These are phyloP conservation scores for Naganishia antarctica DNA, from an alignment of 768 basidiomycete genomes.

Conservation along the genomic window DNA sequence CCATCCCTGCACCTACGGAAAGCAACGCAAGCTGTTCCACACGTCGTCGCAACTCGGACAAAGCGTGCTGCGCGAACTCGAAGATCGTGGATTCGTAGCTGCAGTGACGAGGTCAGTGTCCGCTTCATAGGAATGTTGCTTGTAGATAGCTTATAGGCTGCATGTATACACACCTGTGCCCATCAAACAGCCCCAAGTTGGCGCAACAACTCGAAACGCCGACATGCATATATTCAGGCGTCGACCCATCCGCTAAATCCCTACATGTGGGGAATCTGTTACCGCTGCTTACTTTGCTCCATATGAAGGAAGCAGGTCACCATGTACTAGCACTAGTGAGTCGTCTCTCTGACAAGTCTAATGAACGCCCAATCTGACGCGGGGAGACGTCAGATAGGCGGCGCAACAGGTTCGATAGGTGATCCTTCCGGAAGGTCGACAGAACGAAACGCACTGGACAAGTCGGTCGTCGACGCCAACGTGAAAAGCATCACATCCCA, in stretches of 20 bases:
- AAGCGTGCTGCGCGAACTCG: conserved; percentile 38
- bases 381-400: conserved; percentile 66
- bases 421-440: conserved; percentile 86
- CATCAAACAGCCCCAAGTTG: conserved; percentile 7
- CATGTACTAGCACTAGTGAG: conserved; percentile 74
- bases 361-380: background rate
- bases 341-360: conserved; percentile 14
- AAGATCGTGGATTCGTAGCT: conserved; percentile 43
- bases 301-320: conserved; percentile 84
- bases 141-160: background rate
- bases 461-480: conserved; percentile 62
- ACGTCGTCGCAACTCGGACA: background rate
- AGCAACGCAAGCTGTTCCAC: background rate
- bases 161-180: background rate
- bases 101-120: conserved; percentile 45
- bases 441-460: conserved; percentile 68
- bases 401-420: conserved; percentile 91
- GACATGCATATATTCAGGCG: conserved; percentile 69
- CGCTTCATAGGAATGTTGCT: background rate
- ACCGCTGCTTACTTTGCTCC: conserved; percentile 77
- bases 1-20: background rate
- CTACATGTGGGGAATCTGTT: conserved; percentile 92
- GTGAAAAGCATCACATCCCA: conserved; percentile 60
- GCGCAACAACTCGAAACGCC: conserved; percentile 35
- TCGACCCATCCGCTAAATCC: conserved; percentile 85